These are phyloP conservation scores for Penicillium sp. DNA, from an alignment of 2,329 filamentous ascomycete genomes.

Conservation along the genomic window DNA sequence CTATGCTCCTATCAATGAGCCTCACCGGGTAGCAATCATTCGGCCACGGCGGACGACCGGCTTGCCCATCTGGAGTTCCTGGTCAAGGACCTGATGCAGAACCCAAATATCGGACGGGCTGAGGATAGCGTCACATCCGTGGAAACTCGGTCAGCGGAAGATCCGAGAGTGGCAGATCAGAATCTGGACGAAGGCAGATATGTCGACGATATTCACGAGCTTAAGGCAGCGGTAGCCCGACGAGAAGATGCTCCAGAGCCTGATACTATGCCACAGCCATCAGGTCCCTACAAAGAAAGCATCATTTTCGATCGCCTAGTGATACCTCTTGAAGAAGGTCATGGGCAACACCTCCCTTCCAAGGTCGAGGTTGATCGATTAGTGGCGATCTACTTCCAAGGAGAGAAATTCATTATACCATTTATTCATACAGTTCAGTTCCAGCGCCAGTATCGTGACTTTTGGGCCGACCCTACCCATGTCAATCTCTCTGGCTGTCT, in stretches of 20 bases:
- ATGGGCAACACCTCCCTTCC: not conserved
- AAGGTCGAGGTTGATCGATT: not conserved
- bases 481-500: not conserved
- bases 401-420: not conserved
- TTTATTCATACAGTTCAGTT: not conserved
- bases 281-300: not conserved
- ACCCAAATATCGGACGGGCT: not conserved
- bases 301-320: not conserved
- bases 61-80: constrained; percentile 8
- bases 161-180: not conserved
- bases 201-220: constrained; percentile 10
- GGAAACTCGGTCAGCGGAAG: not conserved
- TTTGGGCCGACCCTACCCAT: not conserved
- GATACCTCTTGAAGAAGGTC: not conserved
- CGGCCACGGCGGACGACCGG: constrained; percentile 5
- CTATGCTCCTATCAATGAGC: not conserved
- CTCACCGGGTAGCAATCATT: not conserved
- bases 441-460: not conserved
- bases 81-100: constrained; percentile 7
- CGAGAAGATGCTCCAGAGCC: not conserved
- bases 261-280: not conserved
- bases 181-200: not conserved
- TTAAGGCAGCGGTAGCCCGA: constrained; percentile 1
- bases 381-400: not conserved
- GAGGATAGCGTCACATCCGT: not conserved